Evolutionary conservation across 768 basidiomycete genomes (phyloP), one percentile per base, ranked within the genome.

Genomic region (Suillus spraguei): DNA sequence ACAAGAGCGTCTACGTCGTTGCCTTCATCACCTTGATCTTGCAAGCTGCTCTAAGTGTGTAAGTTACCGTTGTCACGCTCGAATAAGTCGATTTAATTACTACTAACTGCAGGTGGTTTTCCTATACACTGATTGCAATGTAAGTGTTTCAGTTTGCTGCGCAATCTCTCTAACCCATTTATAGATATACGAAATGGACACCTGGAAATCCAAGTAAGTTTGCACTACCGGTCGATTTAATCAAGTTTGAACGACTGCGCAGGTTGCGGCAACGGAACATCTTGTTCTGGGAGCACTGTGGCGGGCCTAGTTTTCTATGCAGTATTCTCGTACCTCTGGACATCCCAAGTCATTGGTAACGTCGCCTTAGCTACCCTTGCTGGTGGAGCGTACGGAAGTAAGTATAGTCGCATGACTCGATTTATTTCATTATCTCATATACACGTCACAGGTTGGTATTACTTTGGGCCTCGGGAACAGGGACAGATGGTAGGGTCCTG

Each of bases 261-360:
- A 88, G 85, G 82, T 20, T 89, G 88, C 70, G 76, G 66, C 11
- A 71, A 79, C 8, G 78, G 76, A 11, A 79, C 80, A 0, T 79
- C 79, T 3, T 94, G 91, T 71, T 92, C 91, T 1, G 86, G 85
- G 13, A 83, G 82, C 16, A 94, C 86, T 71, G 92, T 94, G 50
- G 84, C 90, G 0, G 92, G 94, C 3, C 78, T 94, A 14, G 82
- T 93, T 60, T 86, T 94, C 74, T 95, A 84, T 69, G 85, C 86
- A 64, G 86, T 88, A 0, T 94, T 94, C 73, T 88, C 89, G n/a
- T 95, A 87, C 78, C 79, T 93, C 24, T 95, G 92, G 94, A 89
- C 87, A 20, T 91, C 89, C 0, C 90, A 92, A 75, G 91, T 93
- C 49, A 85, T 92, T 58, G 87, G 84, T 38, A 94, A 94, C 67